These are phyloP conservation scores for Colletotrichum magnum DNA, from an alignment of 2,329 filamentous ascomycete genomes.

Conservation along the genomic window DNA sequence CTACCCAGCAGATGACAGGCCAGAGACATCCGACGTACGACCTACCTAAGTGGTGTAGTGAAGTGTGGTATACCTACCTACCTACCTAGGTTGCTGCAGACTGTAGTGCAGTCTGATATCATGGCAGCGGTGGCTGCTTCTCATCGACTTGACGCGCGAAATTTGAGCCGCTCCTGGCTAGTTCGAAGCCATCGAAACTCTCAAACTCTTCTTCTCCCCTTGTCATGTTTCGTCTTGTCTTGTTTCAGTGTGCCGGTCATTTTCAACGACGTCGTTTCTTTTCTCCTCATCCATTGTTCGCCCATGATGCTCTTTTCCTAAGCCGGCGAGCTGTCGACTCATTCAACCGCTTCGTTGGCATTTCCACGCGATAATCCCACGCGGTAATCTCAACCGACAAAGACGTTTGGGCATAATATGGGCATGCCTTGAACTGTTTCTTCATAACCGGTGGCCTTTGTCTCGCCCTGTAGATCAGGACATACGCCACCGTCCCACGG, in stretches of 20 bases:
- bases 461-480: neutral
- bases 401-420: neutral
- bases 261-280: constrained; percentile 3
- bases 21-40: no score
- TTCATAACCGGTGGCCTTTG: neutral
- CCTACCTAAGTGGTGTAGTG: no score
- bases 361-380: neutral
- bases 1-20: no score
- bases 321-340: neutral
- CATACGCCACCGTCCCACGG: neutral
- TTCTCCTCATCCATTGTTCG: constrained; percentile 1
- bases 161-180: constrained; percentile 2
- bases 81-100: no score
- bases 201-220: neutral
- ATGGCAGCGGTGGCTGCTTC: neutral
- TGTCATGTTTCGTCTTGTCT: constrained; percentile 17
- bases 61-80: no score
- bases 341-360: neutral
- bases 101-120: no score
- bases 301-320: neutral
- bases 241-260: neutral
- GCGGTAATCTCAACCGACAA: constrained; percentile 4
- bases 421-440: neutral
- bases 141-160: neutral
- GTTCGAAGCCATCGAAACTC: neutral